A percentile compares a stretch with the other conserved stretches of the same genome.
These are phyloP conservation scores for Lachancea sp. DNA, from an alignment of 805 yeast genomes.

Conservation along the genomic window DNA sequence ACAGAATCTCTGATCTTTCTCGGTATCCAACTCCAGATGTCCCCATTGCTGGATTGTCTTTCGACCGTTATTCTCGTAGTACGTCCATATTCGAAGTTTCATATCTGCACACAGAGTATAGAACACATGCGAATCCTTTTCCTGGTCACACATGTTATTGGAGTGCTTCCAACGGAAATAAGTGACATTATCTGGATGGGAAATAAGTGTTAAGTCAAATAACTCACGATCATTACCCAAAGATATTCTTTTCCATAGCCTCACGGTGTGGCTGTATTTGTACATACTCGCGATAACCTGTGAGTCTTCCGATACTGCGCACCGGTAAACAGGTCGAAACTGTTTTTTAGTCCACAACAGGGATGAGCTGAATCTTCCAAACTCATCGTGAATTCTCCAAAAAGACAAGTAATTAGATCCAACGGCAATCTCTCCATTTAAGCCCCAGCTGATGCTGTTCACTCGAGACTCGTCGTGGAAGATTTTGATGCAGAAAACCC, in stretches of 20 bases:
- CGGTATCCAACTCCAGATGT: constrained; percentile 30
- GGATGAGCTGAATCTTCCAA: constrained; percentile 35
- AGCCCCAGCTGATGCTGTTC: constrained; percentile 51
- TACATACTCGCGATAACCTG: constrained; percentile 60
- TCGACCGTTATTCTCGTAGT: constrained; percentile 54
- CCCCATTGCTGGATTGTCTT: constrained; percentile 56
- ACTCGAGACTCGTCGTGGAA: constrained; percentile 33
- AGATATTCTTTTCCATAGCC: constrained; percentile 70
- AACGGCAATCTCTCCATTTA: constrained; percentile 46
- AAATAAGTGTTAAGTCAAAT: constrained; percentile 62
- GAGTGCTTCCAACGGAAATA: constrained; percentile 51
- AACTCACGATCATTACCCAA: constrained; percentile 57
- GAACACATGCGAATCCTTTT: constrained; percentile 43
- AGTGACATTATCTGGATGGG: constrained; percentile 56
- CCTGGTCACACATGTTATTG: constrained; percentile 28
- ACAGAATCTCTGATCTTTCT: constrained; percentile 29
- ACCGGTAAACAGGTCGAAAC: constrained; percentile 53
- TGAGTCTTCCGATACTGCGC: constrained; percentile 61
- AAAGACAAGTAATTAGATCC: constrained; percentile 54
- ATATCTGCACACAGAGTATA: constrained; percentile 61
- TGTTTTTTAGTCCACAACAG: constrained; percentile 41
- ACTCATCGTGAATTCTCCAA: constrained; percentile 44
- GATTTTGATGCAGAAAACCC: constrained; percentile 37
- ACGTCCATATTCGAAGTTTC: constrained; percentile 61
- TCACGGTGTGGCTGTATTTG: constrained; percentile 57